These are phyloP conservation scores for Exserohilum rostratum DNA, from an alignment of 2,329 filamentous ascomycete species.

Conservation along the genomic window DNA sequence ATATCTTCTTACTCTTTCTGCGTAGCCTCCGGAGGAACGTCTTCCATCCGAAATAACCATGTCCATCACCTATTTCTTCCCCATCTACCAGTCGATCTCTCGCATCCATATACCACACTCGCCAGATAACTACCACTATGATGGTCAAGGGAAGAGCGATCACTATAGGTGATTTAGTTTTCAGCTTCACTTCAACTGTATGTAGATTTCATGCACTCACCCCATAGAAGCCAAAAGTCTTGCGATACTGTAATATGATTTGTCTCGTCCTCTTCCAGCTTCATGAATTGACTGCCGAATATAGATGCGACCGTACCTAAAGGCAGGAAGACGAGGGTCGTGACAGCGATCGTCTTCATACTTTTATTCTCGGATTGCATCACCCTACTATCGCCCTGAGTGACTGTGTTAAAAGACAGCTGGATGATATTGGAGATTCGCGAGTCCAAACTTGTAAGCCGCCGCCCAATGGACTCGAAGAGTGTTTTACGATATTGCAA, in stretches of 20 bases:
- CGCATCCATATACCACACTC: constrained; percentile 31
- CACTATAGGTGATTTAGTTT: constrained; percentile 1
- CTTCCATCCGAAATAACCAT: constrained; percentile 28
- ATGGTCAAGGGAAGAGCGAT: constrained; percentile 33
- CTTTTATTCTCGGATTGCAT: constrained; percentile 49
- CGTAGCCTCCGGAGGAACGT: constrained; percentile 5
- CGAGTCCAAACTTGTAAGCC: constrained; percentile 44
- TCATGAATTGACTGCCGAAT: constrained; percentile 41
- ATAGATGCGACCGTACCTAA: constrained; percentile 43
- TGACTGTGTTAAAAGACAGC: constrained; percentile 50
- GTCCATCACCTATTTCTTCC: constrained; percentile 3
- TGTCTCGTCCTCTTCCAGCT: constrained; percentile 24
- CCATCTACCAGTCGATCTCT: constrained; percentile 19
- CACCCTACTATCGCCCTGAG: constrained; percentile 46
- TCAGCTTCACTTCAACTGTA: not conserved
- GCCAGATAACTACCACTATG: constrained; percentile 22
- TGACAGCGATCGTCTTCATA: constrained; percentile 55
- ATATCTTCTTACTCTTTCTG: not conserved
- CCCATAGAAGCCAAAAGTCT: constrained; percentile 41
- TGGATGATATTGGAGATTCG: constrained; percentile 49
- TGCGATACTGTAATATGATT: constrained; percentile 31
- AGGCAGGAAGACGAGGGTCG: constrained; percentile 54
- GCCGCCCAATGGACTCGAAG: constrained; percentile 44
- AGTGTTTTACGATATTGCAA: constrained; percentile 41
- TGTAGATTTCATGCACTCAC: not conserved